Evolutionary conservation across 192 early-diverging fungal species (phyloP).

Genomic region (Entomortierella beljakovae): DNA sequence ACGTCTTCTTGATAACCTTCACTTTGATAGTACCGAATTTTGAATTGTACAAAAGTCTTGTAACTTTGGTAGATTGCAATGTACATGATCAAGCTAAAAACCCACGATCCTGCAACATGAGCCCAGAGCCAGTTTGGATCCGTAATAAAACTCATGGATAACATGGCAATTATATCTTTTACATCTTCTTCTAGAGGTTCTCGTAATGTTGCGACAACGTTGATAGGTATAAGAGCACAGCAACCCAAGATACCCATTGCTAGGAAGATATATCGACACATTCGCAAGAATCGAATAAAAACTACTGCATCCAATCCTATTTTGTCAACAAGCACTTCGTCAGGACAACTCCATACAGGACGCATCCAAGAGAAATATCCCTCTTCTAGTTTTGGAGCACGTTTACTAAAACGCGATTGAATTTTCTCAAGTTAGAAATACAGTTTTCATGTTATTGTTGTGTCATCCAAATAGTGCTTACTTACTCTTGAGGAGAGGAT

Average conservation of each 20-base stretch:
- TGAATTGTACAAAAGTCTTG: conserved; percentile 60
- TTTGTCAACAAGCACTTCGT: conserved; percentile 69
- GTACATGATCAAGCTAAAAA: conserved; percentile 67
- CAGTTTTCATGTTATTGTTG: background rate
- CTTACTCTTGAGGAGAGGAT: conserved; percentile 41
- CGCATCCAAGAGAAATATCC: conserved; percentile 76
- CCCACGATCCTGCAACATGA: conserved; percentile 69
- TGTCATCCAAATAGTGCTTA: background rate
- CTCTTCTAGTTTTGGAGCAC: conserved; percentile 71
- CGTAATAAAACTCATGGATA: conserved; percentile 20
- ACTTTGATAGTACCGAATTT: conserved; percentile 69
- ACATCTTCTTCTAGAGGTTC: conserved; percentile 17
- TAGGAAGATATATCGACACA: conserved; percentile 69
- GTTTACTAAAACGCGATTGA: conserved; percentile 49
- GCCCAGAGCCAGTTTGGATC: conserved; percentile 68
- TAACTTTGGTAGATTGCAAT: conserved; percentile 65
- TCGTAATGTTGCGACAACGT: conserved; percentile 60
- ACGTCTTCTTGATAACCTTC: conserved; percentile 69
- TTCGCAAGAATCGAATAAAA: conserved; percentile 73
- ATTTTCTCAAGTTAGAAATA: background rate
- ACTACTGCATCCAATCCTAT: conserved; percentile 80
- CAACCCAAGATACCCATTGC: conserved; percentile 69
- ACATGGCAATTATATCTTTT: conserved; percentile 42
- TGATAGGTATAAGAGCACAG: conserved; percentile 72
- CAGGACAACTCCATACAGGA: conserved; percentile 66